These are phyloP conservation scores for Solanum pinnatisectum DNA, from an alignment of 257 asterid species.

Conservation along the genomic window DNA sequence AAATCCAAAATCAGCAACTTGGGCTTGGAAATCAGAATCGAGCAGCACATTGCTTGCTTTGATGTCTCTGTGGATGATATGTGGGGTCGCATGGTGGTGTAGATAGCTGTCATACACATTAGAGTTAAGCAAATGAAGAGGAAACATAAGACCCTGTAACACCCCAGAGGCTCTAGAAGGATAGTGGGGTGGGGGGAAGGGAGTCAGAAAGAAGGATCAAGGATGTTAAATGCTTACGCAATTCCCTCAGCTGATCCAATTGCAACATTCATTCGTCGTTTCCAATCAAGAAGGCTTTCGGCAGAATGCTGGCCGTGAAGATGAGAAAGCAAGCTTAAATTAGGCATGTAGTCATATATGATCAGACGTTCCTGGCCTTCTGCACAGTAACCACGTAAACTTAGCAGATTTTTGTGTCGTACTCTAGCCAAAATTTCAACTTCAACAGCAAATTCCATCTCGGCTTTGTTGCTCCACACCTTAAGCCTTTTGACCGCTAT, in stretches of 20 bases:
- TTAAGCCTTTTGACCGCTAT: constrained; percentile 90
- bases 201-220: neutral
- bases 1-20: constrained; percentile 86
- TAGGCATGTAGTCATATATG: constrained; percentile 79
- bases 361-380: constrained; percentile 96
- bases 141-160: neutral
- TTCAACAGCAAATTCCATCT: constrained; percentile 79
- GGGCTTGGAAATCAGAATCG: constrained; percentile 65
- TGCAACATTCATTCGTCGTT: constrained; percentile 72
- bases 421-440: constrained; percentile 86
- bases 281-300: constrained; percentile 79
- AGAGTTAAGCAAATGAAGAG: neutral
- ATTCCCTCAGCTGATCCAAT: constrained; percentile 87
- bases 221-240: constrained; percentile 36
- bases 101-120: constrained; percentile 44
- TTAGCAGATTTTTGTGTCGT: constrained; percentile 73
- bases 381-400: constrained; percentile 78
- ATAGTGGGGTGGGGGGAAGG: neutral
- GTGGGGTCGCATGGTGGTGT: constrained; percentile 82
- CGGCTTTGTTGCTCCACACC: constrained; percentile 89
- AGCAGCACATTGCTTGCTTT: constrained; percentile 86
- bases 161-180: neutral
- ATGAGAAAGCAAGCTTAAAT: constrained; percentile 78
- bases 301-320: constrained; percentile 92
- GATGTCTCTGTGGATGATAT: constrained; percentile 74